These are phyloP conservation scores for Globisporangium okanoganense DNA, from an alignment of 352 stramenopile species.

Conservation along the genomic window DNA sequence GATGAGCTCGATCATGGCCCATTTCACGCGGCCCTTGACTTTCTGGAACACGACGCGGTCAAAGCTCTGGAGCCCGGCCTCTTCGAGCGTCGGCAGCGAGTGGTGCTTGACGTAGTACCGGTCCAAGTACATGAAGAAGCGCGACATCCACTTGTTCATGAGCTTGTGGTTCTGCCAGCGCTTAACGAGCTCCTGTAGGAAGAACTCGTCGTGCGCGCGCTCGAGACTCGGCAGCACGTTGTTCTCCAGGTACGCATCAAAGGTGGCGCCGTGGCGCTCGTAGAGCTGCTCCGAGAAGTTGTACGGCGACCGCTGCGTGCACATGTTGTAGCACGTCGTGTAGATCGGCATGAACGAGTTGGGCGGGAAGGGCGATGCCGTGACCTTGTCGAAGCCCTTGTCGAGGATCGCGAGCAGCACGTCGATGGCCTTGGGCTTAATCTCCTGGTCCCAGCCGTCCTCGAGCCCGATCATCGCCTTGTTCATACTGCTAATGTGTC, in stretches of 20 bases:
- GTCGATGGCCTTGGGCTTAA: slow-evolving; percentile 88
- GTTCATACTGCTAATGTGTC: slow-evolving; percentile 46
- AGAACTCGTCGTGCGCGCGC: slow-evolving; percentile 90
- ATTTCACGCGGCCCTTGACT: slow-evolving; percentile 78
- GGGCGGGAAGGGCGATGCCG: slow-evolving; percentile 76
- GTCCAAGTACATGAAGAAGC: slow-evolving; percentile 99
- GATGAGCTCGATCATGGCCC: slow-evolving; percentile 95
- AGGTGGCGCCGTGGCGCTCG: slow-evolving; percentile 92
- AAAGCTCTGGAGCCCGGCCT: slow-evolving; percentile 87
- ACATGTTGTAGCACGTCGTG: slow-evolving; percentile 99
- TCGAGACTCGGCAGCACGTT: slow-evolving; percentile 89
- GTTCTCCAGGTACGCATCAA: slow-evolving; percentile 84
- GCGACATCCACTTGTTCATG: slow-evolving; percentile 99
- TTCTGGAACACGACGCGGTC: slow-evolving; percentile 82
- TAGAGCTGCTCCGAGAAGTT: slow-evolving; percentile 99
- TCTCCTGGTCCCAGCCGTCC: slow-evolving; percentile 85
- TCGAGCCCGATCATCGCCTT: slow-evolving; percentile 85
- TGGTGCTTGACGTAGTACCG: slow-evolving; percentile 98
- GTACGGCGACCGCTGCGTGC: slow-evolving; percentile 98
- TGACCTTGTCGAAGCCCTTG: slow-evolving; percentile 82
- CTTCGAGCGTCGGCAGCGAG: slow-evolving; percentile 92
- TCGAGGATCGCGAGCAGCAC: slow-evolving; percentile 85
- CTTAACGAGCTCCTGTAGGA: slow-evolving; percentile 96
- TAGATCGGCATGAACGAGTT: slow-evolving; percentile 89
- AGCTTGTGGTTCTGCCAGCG: slow-evolving; percentile 99